Percentiles rank a stretch among this genome's conserved stretches.
Evolutionary conservation across 2,329 filamentous ascomycete species (phyloP).

Genomic region (Verticillium nonalfalfae): DNA sequence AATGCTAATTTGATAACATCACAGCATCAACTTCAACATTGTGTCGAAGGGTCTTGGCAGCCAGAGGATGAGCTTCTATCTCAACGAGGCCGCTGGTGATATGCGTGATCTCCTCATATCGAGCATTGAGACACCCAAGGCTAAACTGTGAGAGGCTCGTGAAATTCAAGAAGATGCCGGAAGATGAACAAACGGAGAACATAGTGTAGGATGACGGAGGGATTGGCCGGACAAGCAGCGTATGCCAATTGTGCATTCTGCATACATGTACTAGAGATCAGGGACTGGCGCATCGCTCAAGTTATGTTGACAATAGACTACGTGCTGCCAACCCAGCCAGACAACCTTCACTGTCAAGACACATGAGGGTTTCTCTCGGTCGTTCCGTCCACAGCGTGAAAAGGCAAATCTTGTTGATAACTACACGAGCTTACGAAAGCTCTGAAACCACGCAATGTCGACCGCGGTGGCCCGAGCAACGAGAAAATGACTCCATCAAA

Average conservation of each 20-base stretch:
- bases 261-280: neutral
- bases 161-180: neutral
- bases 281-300: neutral
- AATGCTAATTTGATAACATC: conserved; percentile 5
- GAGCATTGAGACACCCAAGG: conserved; percentile 72
- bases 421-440: neutral
- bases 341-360: neutral
- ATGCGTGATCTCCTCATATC: conserved; percentile 81
- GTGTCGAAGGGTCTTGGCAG: conserved; percentile 89
- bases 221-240: neutral
- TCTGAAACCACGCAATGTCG: neutral
- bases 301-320: neutral
- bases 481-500: neutral
- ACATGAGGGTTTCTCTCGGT: neutral
- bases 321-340: neutral
- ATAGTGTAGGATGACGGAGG: neutral
- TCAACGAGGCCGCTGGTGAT: conserved; percentile 89
- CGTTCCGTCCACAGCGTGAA: neutral
- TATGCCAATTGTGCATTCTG: neutral
- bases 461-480: too few relatives aligned
- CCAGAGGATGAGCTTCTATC: conserved; percentile 89
- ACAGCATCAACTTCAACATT: conserved; percentile 93
- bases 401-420: neutral
- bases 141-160: conserved; percentile 63
- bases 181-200: neutral